A percentile compares a stretch with the other conserved stretches of the same genome.
Conservation (phyloP, 306 rosid genomes). For the Quercus variabilis region DNA sequence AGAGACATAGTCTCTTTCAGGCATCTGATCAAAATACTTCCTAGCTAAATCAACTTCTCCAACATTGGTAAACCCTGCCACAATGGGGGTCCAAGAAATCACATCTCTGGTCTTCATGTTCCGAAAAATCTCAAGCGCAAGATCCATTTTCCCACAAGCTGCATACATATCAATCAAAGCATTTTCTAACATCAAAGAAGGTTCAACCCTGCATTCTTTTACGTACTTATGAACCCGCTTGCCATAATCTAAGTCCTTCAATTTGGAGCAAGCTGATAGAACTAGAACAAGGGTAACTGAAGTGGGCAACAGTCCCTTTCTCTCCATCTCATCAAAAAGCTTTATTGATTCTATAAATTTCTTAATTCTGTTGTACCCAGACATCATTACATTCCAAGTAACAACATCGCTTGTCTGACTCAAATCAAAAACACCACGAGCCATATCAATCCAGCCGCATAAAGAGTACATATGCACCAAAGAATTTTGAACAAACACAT, state of each 20-base stretch:
- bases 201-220: slow-evolving; percentile 38
- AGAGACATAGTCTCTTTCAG: slow-evolving; percentile 70
- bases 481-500: slow-evolving; percentile 67
- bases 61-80: slow-evolving; percentile 53
- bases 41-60: slow-evolving; percentile 66
- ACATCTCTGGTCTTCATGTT: slow-evolving; percentile 70
- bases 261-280: slow-evolving; percentile 78
- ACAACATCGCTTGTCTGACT: slow-evolving; percentile 58
- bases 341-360: slow-evolving; percentile 53
- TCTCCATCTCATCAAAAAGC: slow-evolving; percentile 64
- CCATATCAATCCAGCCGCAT: slow-evolving; percentile 58
- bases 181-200: slow-evolving; percentile 58
- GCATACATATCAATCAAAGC: slow-evolving; percentile 79
- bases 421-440: slow-evolving; percentile 50
- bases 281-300: slow-evolving; percentile 67
- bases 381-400: slow-evolving; percentile 77
- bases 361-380: slow-evolving; percentile 67
- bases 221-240: slow-evolving; percentile 41
- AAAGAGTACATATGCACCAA: slow-evolving; percentile 57
- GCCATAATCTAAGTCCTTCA: slow-evolving; percentile 71
- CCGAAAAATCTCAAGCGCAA: slow-evolving; percentile 54
- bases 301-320: slow-evolving; percentile 54
- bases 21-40: slow-evolving; percentile 62
- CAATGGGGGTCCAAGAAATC: slow-evolving; percentile 86
- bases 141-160: slow-evolving; percentile 67